Evolutionary conservation across 495 filamentous ascomycete species (phyloP).

Genomic region (Acidomyces sp.): DNA sequence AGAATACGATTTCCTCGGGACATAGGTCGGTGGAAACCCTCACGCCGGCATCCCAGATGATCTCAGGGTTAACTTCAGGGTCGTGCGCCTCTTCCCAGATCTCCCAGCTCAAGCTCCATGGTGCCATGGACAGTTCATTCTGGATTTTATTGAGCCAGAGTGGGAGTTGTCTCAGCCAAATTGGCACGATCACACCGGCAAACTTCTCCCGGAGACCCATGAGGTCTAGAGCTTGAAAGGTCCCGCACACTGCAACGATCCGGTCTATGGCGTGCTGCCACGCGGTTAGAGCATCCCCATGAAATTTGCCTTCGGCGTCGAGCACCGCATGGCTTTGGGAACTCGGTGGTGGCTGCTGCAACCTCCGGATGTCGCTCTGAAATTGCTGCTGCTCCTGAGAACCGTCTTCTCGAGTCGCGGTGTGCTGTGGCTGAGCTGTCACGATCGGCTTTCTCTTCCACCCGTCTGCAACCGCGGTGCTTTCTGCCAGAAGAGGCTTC

Average conservation of each 20-base stretch:
- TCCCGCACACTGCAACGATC: constrained; percentile 5
- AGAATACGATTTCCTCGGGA: constrained; percentile 62
- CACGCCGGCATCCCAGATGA: constrained; percentile 62
- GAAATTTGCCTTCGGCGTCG: background rate
- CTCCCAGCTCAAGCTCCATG: constrained; percentile 76
- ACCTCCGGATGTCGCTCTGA: background rate
- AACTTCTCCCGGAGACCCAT: constrained; percentile 47
- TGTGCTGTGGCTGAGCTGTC: background rate
- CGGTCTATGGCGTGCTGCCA: constrained; percentile 13
- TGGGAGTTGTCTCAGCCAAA: constrained; percentile 68
- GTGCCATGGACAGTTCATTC: constrained; percentile 69
- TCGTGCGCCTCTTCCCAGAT: constrained; percentile 89
- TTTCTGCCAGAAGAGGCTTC: constrained; percentile 2
- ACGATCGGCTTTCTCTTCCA: constrained; percentile 4
- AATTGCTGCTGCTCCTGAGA: background rate
- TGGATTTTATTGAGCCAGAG: constrained; percentile 73
- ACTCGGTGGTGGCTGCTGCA: constrained; percentile 1
- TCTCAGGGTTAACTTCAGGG: constrained; percentile 70
- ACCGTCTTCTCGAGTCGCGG: background rate
- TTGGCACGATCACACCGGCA: constrained; percentile 57
- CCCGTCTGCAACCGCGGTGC: background rate
- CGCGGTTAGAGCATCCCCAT: background rate
- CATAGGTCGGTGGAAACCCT: constrained; percentile 75
- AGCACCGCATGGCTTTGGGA: constrained; percentile 3
- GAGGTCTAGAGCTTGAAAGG: constrained; percentile 13